A percentile compares a stretch with the other conserved stretches of the same genome.
These are phyloP conservation scores for Blastobotrys elegans DNA, from an alignment of 1,139 yeast species.

Conservation along the genomic window DNA sequence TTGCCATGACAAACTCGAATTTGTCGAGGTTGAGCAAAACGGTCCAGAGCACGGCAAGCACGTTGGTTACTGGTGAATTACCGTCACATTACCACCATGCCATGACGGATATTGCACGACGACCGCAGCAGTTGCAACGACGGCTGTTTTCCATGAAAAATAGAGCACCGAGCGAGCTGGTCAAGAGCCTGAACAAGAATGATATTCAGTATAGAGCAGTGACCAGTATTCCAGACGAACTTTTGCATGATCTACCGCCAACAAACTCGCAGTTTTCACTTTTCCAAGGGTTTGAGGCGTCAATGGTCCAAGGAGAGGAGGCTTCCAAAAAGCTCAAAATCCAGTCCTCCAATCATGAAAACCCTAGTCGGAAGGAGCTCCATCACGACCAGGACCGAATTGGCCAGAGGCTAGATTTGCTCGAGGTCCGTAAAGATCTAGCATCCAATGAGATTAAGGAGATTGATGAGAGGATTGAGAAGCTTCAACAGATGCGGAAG, in stretches of 20 bases:
- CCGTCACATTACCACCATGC: slow-evolving; percentile 45
- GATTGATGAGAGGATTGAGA: slow-evolving; percentile 51
- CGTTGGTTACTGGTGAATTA: slow-evolving; percentile 36
- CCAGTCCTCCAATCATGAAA: slow-evolving; percentile 20
- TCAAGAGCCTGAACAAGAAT: slow-evolving; percentile 25
- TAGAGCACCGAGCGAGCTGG: slow-evolving; percentile 42
- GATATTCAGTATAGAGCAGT: slow-evolving; percentile 34
- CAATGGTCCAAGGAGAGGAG: slow-evolving; percentile 19
- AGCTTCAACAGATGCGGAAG: slow-evolving; percentile 46
- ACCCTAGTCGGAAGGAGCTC: slow-evolving; percentile 31
- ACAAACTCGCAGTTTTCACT: slow-evolving; percentile 42
- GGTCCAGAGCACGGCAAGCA: slow-evolving; percentile 37
- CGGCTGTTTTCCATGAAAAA: slow-evolving; percentile 35
- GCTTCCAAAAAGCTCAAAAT: slow-evolving; percentile 17
- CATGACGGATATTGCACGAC: slow-evolving; percentile 41
- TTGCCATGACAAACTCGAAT: slow-evolving; percentile 36
- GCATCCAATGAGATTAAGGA: slow-evolving; percentile 60
- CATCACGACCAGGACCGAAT: slow-evolving; percentile 39
- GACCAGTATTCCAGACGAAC: slow-evolving; percentile 51
- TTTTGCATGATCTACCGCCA: slow-evolving; percentile 48
- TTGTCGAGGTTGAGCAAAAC: slow-evolving; percentile 36
- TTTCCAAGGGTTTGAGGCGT: slow-evolving; percentile 64
- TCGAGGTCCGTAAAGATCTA: slow-evolving; percentile 58
- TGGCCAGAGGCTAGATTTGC: slow-evolving; percentile 45
- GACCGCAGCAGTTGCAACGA: slow-evolving; percentile 34